Conservation (phyloP, 2,329 filamentous ascomycete genomes). For the Neofusicoccum ribis region DNA sequence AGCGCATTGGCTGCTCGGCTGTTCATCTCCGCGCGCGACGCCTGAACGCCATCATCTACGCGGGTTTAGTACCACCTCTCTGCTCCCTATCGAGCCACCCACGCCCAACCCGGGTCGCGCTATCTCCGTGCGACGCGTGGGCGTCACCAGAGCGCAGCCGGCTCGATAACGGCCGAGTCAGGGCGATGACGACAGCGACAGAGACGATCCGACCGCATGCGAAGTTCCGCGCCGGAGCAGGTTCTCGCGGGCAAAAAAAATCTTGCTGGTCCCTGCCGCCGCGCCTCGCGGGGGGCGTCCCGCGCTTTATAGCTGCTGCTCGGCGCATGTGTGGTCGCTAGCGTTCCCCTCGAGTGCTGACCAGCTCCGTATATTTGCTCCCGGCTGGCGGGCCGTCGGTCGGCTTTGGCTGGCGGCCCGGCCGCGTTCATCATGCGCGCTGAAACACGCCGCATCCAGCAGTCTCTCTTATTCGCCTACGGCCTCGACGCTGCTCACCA, state of each 20-base stretch:
- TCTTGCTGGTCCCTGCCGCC: background rate
- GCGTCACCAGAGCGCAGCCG: background rate
- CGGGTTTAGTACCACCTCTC: background rate
- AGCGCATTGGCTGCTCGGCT: slow-evolving; percentile 14
- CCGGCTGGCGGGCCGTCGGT: slow-evolving; percentile 12
- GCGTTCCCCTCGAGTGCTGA: background rate
- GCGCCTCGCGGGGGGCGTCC: background rate
- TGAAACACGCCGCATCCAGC: background rate
- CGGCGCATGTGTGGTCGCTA: background rate
- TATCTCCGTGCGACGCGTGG: slow-evolving; percentile 2
- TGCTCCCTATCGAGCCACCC: background rate
- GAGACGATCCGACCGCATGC: background rate
- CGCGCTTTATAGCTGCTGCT: background rate
- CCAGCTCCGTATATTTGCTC: background rate
- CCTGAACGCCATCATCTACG: background rate
- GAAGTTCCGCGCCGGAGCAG: background rate
- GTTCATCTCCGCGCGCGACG: slow-evolving; percentile 15
- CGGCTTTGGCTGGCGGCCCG: slow-evolving; percentile 4
- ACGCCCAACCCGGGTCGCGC: slow-evolving; percentile 3
- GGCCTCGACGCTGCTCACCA: background rate
- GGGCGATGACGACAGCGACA: background rate
- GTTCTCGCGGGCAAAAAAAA: background rate
- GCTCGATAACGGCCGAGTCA: background rate
- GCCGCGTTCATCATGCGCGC: background rate
- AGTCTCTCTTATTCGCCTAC: background rate